Base-by-base conservation (phyloP, 1,284 basidiomycete species). In the Pyrrhoderma noxium region DNA sequence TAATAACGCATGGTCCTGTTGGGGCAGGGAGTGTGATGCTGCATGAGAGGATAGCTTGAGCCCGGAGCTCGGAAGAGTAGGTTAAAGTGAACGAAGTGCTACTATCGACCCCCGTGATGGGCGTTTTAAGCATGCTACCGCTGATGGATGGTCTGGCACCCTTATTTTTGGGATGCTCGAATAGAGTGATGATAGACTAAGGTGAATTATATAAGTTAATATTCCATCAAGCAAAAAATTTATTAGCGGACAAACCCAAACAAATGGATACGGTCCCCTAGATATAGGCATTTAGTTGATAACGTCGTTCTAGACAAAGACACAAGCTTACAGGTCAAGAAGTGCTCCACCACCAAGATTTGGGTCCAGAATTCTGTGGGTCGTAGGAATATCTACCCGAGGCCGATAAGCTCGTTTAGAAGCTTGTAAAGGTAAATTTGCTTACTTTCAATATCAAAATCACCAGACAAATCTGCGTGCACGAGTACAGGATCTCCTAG, bases 291-390 rank as follows among this genome's bases (percentile, higher is more conserved):
- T 13, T 35, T n/a, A 45, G 14, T 23, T 34, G 14, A 4, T 2
- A 43, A 19, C 7, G 22, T 55, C 16, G 55, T 44, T 11, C 22
- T 16, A 27, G 13, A 9, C 3, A 22, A 34, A 34, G 5, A 43
- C 7, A 34, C 35, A 21, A 19, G 67, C 78, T 62, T 58, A 87
- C 83, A 92, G 73, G 65, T 95, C 93, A 39, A 95, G 77, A 35
- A 95, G 63, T 7, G 84, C 88, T 1, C 92, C 93, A 19, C 93
- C 93, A 21, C 87, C 93, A 4, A 94, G 74, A 16, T 70, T 66
- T 2, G 93, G 91, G 61, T 93, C 81, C 57, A 92, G 67, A 58
- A 95, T 85, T 35, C 91, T 71, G 69, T 92, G 83, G 1, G 77
- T 82, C 55, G 66, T 69, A 0, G 84, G 79, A 21, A 86, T 67